A percentile compares a stretch with the other conserved stretches of the same genome.
Conservation (phyloP, 164 flowering plant species). For the Hamamelis virginiana region DNA sequence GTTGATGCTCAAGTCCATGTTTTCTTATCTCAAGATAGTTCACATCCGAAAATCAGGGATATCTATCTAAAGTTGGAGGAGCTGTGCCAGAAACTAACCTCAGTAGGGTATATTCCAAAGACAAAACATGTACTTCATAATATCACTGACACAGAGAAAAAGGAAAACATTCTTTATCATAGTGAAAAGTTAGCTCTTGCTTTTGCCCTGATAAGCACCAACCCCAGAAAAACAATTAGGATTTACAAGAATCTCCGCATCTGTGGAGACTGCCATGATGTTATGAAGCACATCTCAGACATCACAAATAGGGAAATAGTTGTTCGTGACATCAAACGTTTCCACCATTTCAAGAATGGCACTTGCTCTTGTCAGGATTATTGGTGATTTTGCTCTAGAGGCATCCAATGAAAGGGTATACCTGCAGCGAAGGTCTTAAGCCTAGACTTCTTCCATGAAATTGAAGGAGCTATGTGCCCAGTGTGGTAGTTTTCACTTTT, state of each 20-base stretch:
- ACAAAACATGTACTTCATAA: slow-evolving; percentile 44
- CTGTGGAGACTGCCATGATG: slow-evolving; percentile 50
- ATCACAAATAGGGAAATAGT: slow-evolving; percentile 38
- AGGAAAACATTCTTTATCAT: slow-evolving; percentile 41
- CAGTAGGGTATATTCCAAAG: slow-evolving; percentile 44
- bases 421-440: background rate
- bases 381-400: slow-evolving; percentile 31
- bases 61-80: slow-evolving; percentile 50
- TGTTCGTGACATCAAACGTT: slow-evolving; percentile 40
- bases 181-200: slow-evolving; percentile 61
- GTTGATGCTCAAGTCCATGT: slow-evolving; percentile 46
- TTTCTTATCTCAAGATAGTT: slow-evolving; percentile 47
- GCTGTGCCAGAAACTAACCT: slow-evolving; percentile 23
- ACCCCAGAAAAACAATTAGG: slow-evolving; percentile 26
- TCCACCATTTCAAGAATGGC: slow-evolving; percentile 52
- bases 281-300: slow-evolving; percentile 44
- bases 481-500: background rate
- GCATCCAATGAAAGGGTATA: background rate
- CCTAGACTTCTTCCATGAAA: no score
- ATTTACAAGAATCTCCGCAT: slow-evolving; percentile 52
- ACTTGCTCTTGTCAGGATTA: slow-evolving; percentile 52
- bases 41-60: slow-evolving; percentile 43
- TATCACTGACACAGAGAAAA: slow-evolving; percentile 36
- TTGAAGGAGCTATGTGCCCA: background rate
- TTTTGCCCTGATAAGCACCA: slow-evolving; percentile 39